These are phyloP conservation scores for Bauhinia variegata DNA, from an alignment of 306 rosid genomes.

Conservation along the genomic window DNA sequence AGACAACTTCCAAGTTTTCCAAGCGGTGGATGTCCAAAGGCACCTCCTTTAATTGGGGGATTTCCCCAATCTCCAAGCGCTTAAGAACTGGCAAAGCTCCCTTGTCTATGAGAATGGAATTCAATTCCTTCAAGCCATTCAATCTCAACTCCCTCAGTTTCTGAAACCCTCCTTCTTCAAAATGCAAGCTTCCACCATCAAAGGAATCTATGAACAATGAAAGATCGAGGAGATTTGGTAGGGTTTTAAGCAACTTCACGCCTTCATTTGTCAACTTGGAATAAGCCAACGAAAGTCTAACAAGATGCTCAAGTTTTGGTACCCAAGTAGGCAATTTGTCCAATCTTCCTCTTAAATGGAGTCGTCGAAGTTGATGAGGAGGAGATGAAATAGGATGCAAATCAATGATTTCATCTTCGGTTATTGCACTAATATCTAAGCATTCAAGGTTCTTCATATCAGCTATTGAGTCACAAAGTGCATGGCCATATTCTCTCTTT, in stretches of 20 bases:
- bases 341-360: not conserved
- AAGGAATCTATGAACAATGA: too few relatives aligned
- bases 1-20: not conserved
- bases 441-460: constrained; percentile 18
- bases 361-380: not conserved
- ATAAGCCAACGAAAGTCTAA: not conserved
- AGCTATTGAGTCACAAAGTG: constrained; percentile 21
- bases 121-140: too few relatives aligned
- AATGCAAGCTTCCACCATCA: too few relatives aligned
- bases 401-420: constrained; percentile 7
- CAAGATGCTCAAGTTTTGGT: too few relatives aligned
- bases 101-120: not conserved
- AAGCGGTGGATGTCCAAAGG: not conserved
- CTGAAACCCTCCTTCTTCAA: too few relatives aligned
- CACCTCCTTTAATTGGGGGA: not conserved
- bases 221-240: too few relatives aligned
- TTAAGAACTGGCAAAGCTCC: not conserved
- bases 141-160: too few relatives aligned
- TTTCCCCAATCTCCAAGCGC: not conserved
- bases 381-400: not conserved
- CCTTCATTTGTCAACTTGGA: not conserved
- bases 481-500: constrained; percentile 4
- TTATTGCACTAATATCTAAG: constrained; percentile 1
- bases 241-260: too few relatives aligned
- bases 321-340: too few relatives aligned